Conservation (phyloP, 495 filamentous ascomycete species). For the Aspergillus carlsbadensis region DNA sequence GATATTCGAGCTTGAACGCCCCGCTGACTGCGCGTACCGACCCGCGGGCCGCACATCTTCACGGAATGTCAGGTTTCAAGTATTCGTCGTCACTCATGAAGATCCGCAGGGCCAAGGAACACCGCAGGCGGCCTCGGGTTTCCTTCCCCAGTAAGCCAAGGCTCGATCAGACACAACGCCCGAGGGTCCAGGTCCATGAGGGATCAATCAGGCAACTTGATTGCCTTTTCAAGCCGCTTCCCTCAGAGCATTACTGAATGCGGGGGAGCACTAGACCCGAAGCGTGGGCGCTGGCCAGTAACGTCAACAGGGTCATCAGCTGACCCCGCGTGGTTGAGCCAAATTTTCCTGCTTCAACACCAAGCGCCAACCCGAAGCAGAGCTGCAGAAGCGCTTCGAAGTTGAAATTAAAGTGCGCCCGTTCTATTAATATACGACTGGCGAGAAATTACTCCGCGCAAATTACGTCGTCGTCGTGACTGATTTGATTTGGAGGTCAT, state of each 20-base stretch:
- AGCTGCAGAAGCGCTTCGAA: neutral
- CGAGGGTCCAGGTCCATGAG: neutral
- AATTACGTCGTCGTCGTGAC: neutral
- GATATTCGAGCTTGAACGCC: neutral
- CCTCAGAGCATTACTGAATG: slow-evolving; percentile 24
- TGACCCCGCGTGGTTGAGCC: slow-evolving; percentile 23
- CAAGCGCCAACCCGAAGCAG: neutral
- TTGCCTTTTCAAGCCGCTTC: neutral
- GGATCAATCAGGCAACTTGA: slow-evolving; percentile 1
- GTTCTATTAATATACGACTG: slow-evolving; percentile 4
- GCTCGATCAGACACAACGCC: too few relatives aligned
- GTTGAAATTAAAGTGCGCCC: neutral
- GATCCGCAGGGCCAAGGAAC: too few relatives aligned
- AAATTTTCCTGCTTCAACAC: slow-evolving; percentile 11
- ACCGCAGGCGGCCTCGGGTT: too few relatives aligned
- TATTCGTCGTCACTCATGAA: too few relatives aligned
- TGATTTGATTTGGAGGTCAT: slow-evolving; percentile 5
- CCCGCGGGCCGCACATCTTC: too few relatives aligned
- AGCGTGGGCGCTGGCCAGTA: slow-evolving; percentile 5
- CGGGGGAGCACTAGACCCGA: slow-evolving; percentile 21
- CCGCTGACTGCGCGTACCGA: neutral
- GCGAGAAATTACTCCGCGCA: slow-evolving; percentile 4
- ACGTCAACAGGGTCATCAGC: slow-evolving; percentile 17
- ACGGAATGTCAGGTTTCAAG: too few relatives aligned
- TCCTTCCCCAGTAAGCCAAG: too few relatives aligned